Evolutionary conservation across 305 asterid genomes (phyloP).

Genomic region (Striga hermonthica): DNA sequence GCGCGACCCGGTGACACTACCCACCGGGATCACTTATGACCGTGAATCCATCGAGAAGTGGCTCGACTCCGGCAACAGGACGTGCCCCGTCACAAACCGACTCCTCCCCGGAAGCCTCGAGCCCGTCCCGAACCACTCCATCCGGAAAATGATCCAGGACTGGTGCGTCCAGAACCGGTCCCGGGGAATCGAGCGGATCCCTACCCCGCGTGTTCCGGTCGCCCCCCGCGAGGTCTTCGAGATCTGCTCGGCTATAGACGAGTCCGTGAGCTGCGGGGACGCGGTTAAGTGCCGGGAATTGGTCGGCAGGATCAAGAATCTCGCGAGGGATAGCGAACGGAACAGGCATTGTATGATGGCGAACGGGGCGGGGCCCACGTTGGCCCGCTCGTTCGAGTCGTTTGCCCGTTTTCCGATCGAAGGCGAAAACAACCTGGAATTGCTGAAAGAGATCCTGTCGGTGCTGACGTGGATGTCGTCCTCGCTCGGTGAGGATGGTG

Average conservation of each 20-base stretch:
- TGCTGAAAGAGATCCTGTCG: slow-evolving; percentile 49
- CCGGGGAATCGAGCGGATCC: slow-evolving; percentile 72
- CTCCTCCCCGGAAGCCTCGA: slow-evolving; percentile 38
- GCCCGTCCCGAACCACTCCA: slow-evolving; percentile 65
- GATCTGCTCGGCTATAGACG: slow-evolving; percentile 41
- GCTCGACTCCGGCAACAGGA: slow-evolving; percentile 53
- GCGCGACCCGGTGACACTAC: slow-evolving; percentile 89
- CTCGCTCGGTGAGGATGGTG: slow-evolving; percentile 51
- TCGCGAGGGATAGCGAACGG: slow-evolving; percentile 69
- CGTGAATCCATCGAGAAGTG: slow-evolving; percentile 80
- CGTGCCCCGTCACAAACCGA: slow-evolving; percentile 85
- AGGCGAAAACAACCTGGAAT: slow-evolving; percentile 27
- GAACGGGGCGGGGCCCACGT: slow-evolving; percentile 50
- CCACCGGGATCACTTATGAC: slow-evolving; percentile 81
- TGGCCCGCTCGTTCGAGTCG: slow-evolving; percentile 52
- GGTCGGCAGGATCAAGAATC: slow-evolving; percentile 41
- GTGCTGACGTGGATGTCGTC: slow-evolving; percentile 56
- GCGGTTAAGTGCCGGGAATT: slow-evolving; percentile 41
- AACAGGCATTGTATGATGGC: slow-evolving; percentile 53
- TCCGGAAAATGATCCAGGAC: slow-evolving; percentile 78
- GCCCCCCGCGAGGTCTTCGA: slow-evolving; percentile 44
- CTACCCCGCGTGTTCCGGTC: slow-evolving; percentile 75
- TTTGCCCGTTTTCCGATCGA: slow-evolving; percentile 40
- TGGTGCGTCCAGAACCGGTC: slow-evolving; percentile 82
- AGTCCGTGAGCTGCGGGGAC: slow-evolving; percentile 39